A percentile compares a stretch with the other conserved stretches of the same genome.
Evolutionary conservation across 192 early-diverging fungal species (phyloP).

Genomic region (Phycomyces nitens): DNA sequence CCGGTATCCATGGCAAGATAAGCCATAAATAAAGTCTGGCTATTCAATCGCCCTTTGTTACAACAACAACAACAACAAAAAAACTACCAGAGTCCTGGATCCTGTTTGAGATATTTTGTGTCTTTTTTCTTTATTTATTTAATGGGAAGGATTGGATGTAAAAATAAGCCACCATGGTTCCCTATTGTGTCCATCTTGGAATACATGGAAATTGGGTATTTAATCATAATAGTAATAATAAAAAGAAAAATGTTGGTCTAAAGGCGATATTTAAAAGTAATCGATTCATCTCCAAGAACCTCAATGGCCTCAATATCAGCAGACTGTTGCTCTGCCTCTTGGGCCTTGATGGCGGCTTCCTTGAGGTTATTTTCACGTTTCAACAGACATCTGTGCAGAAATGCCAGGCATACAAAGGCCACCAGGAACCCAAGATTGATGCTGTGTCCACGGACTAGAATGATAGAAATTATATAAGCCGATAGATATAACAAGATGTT

Average conservation of each 20-base stretch:
- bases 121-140: no score
- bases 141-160: no score
- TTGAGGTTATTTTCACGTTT: conserved; percentile 9
- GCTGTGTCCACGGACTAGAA: conserved; percentile 21
- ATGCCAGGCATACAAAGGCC: conserved; percentile 24
- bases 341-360: background rate
- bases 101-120: no score
- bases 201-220: no score
- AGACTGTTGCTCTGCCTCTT: background rate
- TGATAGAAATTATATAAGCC: background rate
- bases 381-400: conserved; percentile 19
- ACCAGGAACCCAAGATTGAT: conserved; percentile 27
- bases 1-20: no score
- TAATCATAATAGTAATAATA: no score
- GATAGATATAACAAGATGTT: background rate
- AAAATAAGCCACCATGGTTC: no score
- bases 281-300: conserved; percentile 13
- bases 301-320: background rate
- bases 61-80: no score
- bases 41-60: no score
- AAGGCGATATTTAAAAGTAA: conserved; percentile 13
- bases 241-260: background rate
- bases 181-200: no score
- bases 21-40: no score
- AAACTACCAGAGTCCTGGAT: no score